Conservation (phyloP, 139 green algal species). For the Chlorella sp. region DNA sequence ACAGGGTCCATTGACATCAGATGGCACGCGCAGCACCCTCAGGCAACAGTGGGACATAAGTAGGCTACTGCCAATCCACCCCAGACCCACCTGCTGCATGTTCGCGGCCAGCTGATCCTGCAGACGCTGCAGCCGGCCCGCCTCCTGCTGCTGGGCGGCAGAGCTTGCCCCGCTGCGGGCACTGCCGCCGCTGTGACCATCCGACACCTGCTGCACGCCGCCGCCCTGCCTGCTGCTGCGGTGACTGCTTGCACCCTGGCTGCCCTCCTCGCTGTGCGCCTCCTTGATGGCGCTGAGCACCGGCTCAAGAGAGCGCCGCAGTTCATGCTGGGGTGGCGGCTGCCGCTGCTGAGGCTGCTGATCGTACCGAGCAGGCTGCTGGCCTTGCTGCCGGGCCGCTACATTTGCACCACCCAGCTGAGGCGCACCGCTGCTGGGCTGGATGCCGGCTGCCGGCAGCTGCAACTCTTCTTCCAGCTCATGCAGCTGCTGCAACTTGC, state of each 20-base stretch:
- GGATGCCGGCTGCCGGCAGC: not conserved
- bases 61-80: not conserved
- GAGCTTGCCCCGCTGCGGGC: not conserved
- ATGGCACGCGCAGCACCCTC: not conserved
- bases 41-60: too few species aligned
- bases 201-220: not conserved
- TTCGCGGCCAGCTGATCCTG: conserved; percentile 16
- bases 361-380: too few species aligned
- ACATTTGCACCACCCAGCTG: not conserved
- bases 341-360: too few species aligned
- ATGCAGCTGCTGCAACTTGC: conserved; percentile 29
- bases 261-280: not conserved
- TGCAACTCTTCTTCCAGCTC: conserved; percentile 19
- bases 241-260: not conserved
- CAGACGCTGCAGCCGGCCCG: not conserved
- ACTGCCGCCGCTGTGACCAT: not conserved
- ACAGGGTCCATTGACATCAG: not conserved
- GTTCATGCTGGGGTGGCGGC: not conserved
- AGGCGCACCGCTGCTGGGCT: not conserved
- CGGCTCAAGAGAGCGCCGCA: conserved; percentile 5
- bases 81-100: not conserved
- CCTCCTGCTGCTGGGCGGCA: not conserved
- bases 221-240: not conserved
- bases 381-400: not conserved
- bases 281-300: not conserved